Base-by-base conservation (phyloP, 495 filamentous ascomycete genomes). In the Daldinia grandis region DNA sequence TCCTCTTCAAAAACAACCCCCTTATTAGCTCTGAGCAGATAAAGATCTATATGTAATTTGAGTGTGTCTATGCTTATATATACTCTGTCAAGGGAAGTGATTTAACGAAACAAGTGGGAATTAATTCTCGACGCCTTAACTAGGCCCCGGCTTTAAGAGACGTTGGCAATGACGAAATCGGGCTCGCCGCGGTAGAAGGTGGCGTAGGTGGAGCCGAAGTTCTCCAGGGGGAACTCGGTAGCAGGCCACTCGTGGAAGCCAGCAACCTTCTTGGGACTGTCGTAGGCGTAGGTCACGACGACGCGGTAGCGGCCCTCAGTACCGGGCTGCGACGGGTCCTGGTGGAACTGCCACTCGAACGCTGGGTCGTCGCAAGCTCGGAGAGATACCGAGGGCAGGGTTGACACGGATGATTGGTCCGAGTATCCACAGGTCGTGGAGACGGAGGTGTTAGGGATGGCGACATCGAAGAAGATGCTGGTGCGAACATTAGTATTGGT, bases 221-320 rank as follows among this genome's bases (percentile, higher is more conserved):
- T 25, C 57, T 71, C 53, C 2, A 58, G 21, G 19, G 59, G 62
- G 65, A 77, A 77, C 33, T 75, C 70, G 30, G 40, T 64, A 7
- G 70, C 54, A 8, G 28, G 25, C 75, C 75, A 77, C 70, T 73
- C 73, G 51, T 77, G 67, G 40, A 24, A 77, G 14, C 73, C 73
- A 15, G 55, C 62, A 44, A 30, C 64, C 10, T 17, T 37, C 31
- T 57, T 53, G 33, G 19, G 15, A 25, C 25, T 40, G 67, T 57
- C 60, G 72, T 69, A 69, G 25, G 58, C 63, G 67, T 73, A 73
- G 42, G 66, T 68, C 4, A 77, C 19, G 51, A 75, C 62, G 28
- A 77, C 38, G 19, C 69, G 69, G 57, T 69, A 75, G 12, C 6
- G 35, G 24, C 75, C 75, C 31, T 67, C 58, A 19, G 57, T n/a